Evolutionary conservation across 495 filamentous ascomycete genomes (phyloP), one percentile per base, ranked within the genome.

Genomic region (Trichoderma asperelloides): DNA sequence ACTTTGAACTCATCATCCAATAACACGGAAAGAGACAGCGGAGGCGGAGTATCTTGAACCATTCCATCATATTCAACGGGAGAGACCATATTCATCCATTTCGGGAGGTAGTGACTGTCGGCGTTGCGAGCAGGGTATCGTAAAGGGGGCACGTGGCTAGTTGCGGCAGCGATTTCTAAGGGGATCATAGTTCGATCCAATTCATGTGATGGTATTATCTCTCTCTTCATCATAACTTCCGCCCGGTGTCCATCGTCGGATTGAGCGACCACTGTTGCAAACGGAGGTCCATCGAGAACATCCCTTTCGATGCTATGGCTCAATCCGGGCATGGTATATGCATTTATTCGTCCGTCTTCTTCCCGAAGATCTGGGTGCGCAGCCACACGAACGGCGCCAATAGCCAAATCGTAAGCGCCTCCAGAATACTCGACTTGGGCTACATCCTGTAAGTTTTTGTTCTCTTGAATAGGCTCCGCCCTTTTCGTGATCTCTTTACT

Each of bases 41-140:
- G 55, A 60, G 55, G 55, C 55, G 55, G 55, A 60, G 55, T 64
- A 45, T 64, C 63, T 45, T 64, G 37, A 30, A 40, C 63, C 63
- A 45, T 64, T 40, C 23, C 18, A 33, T 45, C 40, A 45, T 12
- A 64, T 21, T 60, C 55, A 30, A 60, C 27, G 25, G 25, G 55
- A 60, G 55, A 30, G 27, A 28, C 55, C 55, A 30, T 28, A 11
- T 60, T 28, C 55, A 25, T 28, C 55, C 55, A 60, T 25, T 21
- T 60, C 55, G 55, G 55, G 23, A 25, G 28, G 55, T 11, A 60
- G 23, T 30, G 55, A 60, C 55, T 25, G 12, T 60, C 55, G 55
- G 55, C 55, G 27, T 28, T 60, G 13, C 9, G 55, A 60, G 55
- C 55, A 60, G 27, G 55, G 25, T 60, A 60, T 60, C 55, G 55